Evolutionary conservation across 2,329 filamentous ascomycete species (phyloP).

Genomic region (Arthrobotrys entomopaga): DNA sequence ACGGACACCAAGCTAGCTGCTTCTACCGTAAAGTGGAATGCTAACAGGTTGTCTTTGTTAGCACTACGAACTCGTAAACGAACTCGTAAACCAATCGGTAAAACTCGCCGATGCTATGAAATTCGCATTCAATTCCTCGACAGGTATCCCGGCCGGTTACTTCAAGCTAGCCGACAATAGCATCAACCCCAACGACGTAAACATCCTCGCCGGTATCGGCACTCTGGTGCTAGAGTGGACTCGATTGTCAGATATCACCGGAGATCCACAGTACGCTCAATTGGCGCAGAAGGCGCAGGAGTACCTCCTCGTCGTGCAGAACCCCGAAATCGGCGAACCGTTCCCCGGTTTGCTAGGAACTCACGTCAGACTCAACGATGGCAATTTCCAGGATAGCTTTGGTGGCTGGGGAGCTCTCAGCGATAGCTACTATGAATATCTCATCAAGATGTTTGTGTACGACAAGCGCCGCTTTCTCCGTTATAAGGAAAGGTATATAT

Average conservation of each 20-base stretch:
- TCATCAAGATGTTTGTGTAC: conserved; percentile 91
- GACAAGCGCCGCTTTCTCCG: conserved; percentile 71
- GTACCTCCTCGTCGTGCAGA: conserved; percentile 73
- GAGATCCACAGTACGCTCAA: conserved; percentile 72
- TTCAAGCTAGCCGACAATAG: conserved; percentile 70
- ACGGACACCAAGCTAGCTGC: no score
- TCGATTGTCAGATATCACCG: conserved; percentile 78
- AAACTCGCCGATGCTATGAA: conserved; percentile 77
- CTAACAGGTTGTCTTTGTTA: conserved; percentile 40
- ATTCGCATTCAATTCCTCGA: conserved; percentile 80
- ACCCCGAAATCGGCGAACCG: conserved; percentile 72
- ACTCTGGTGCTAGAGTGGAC: conserved; percentile 87
- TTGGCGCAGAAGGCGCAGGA: conserved; percentile 75
- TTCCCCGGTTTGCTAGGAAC: conserved; percentile 81
- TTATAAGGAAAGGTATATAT: conserved; percentile 71
- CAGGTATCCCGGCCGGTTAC: conserved; percentile 77
- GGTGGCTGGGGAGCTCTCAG: conserved; percentile 82
- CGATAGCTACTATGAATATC: conserved; percentile 88
- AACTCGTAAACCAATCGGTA: conserved; percentile 74
- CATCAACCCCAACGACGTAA: conserved; percentile 63
- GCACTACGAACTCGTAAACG: conserved; percentile 65
- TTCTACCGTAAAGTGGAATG: background rate
- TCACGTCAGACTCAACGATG: conserved; percentile 72
- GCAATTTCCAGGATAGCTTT: conserved; percentile 72
- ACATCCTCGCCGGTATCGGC: conserved; percentile 79